phyloP scores from a whole-genome alignment of 352 stramenopile species.

The Pythium vanterpoolii region DNA sequence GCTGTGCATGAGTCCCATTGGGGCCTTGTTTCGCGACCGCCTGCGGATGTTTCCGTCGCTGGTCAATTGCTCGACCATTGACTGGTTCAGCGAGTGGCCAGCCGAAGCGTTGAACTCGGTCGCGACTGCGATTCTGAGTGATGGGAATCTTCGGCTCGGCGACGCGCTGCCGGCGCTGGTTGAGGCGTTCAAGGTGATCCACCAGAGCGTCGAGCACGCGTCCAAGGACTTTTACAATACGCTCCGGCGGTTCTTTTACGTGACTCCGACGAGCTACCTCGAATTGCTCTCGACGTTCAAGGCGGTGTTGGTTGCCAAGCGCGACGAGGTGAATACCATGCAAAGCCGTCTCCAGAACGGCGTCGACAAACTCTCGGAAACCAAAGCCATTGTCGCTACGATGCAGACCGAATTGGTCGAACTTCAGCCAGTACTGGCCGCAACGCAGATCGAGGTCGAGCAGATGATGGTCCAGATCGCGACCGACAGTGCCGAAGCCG shows the following conservation, averaged over 20 bases:
- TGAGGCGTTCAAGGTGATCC: slow-evolving; percentile 84
- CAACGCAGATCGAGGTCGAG: slow-evolving; percentile 81
- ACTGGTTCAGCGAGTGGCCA: slow-evolving; percentile 89
- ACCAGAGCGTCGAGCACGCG: slow-evolving; percentile 86
- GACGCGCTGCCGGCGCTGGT: slow-evolving; percentile 56
- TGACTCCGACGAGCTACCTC: slow-evolving; percentile 92
- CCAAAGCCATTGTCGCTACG: slow-evolving; percentile 71
- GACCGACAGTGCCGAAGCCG: slow-evolving; percentile 88
- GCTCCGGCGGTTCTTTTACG: slow-evolving; percentile 89
- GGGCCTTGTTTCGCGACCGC: slow-evolving; percentile 73
- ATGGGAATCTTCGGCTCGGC: slow-evolving; percentile 70
- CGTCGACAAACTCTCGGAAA: slow-evolving; percentile 85
- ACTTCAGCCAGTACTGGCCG: slow-evolving; percentile 71
- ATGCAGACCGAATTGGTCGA: slow-evolving; percentile 87
- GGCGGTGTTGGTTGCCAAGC: slow-evolving; percentile 81
- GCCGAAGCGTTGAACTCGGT: slow-evolving; percentile 83
- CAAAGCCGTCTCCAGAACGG: slow-evolving; percentile 80
- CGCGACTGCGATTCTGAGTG: slow-evolving; percentile 79
- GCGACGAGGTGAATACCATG: slow-evolving; percentile 89
- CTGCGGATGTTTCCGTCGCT: slow-evolving; percentile 88
- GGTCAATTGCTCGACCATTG: slow-evolving; percentile 86
- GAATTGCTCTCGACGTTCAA: slow-evolving; percentile 92
- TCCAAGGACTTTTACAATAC: slow-evolving; percentile 86
- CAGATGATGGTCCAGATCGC: slow-evolving; percentile 90
- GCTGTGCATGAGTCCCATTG: slow-evolving; percentile 86